These are phyloP conservation scores for Drechslerella stenobrocha DNA, from an alignment of 2,329 filamentous ascomycete genomes.

Conservation along the genomic window DNA sequence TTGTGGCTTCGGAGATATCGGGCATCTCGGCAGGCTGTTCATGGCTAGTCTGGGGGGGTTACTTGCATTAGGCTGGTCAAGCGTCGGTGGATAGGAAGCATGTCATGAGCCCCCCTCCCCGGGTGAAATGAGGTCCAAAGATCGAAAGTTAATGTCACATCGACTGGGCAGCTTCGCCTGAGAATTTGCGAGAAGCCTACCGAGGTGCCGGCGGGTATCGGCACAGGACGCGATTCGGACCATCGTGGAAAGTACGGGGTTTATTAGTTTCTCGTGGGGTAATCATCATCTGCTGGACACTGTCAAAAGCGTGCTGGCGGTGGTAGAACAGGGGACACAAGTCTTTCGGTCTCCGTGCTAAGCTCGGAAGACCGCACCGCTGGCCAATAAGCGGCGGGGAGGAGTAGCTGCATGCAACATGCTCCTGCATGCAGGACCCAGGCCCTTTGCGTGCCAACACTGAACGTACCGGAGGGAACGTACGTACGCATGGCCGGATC, in stretches of 20 bases:
- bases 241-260: neutral
- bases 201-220: neutral
- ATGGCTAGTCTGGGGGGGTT: too few species aligned
- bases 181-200: neutral
- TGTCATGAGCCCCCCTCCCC: too few species aligned
- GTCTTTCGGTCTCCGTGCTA: too few species aligned
- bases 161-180: neutral
- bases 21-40: too few species aligned
- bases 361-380: neutral
- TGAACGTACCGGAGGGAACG: too few species aligned
- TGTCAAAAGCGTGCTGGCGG: too few species aligned
- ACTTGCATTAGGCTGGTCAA: too few species aligned
- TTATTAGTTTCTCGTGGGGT: neutral
- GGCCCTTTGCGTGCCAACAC: too few species aligned
- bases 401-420: neutral
- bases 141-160: neutral
- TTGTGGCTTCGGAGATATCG: too few species aligned
- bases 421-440: neutral
- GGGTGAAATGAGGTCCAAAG: neutral
- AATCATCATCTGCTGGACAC: neutral
- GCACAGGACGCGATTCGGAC: neutral
- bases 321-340: too few species aligned
- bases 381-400: neutral
- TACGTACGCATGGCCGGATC: too few species aligned
- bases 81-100: too few species aligned